Conservation (phyloP, 352 stramenopile species). For the Aphanomyces stellatus region DNA sequence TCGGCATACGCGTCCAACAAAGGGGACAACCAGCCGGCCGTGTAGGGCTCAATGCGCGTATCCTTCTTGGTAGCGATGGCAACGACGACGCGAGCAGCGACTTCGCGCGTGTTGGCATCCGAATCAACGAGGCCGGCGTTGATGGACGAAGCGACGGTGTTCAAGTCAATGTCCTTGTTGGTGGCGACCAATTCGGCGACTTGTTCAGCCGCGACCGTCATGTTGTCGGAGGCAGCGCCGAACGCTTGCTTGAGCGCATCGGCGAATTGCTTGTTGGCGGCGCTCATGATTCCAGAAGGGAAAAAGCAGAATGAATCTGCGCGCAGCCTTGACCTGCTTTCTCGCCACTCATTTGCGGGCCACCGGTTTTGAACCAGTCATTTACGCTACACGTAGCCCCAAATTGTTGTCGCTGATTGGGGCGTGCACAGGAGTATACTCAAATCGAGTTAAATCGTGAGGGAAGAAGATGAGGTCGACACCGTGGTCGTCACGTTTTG, state of each 20-base stretch:
- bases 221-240: constrained; percentile 42
- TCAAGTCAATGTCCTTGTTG: constrained; percentile 66
- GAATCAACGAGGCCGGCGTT: constrained; percentile 44
- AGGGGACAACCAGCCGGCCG: constrained; percentile 52
- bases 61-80: constrained; percentile 82
- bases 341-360: not conserved
- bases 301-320: constrained; percentile 5
- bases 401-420: not conserved
- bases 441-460: not conserved
- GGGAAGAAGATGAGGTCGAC: not conserved
- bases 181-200: constrained; percentile 67
- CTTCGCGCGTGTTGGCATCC: constrained; percentile 57
- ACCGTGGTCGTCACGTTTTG: not conserved
- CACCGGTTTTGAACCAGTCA: not conserved
- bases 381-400: not conserved
- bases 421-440: not conserved
- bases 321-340: too few relatives aligned
- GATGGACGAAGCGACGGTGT: constrained; percentile 60
- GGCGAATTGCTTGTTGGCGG: constrained; percentile 88
- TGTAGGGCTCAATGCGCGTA: constrained; percentile 72
- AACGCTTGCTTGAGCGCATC: constrained; percentile 74
- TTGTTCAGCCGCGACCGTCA: constrained; percentile 79
- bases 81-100: constrained; percentile 66
- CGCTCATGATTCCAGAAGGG: constrained; percentile 60
- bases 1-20: constrained; percentile 75